Conservation (phyloP, 176 grass and related monocot genomes). For the Triticum dicoccoides region DNA sequence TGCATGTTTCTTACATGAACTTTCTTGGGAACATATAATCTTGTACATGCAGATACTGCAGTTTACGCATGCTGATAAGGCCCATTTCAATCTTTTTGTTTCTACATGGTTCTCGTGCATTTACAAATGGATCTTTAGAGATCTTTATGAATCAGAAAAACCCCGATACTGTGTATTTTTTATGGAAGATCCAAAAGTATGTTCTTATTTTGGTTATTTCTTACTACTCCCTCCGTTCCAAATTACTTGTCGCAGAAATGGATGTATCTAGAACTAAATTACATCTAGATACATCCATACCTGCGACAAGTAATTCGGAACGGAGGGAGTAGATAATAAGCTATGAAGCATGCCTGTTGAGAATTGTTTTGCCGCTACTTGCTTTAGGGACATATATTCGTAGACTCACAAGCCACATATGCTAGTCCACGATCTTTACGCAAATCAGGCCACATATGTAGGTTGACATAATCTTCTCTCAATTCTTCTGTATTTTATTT, state of each 20-base stretch:
- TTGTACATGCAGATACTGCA: neutral
- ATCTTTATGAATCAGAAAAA: neutral
- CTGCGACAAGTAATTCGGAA: no score
- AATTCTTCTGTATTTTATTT: constrained; percentile 14
- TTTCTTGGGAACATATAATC: neutral
- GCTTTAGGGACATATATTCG: neutral
- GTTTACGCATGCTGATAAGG: neutral
- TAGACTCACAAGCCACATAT: neutral
- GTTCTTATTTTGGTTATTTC: neutral
- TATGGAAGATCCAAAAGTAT: neutral
- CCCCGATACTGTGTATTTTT: neutral
- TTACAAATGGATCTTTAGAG: neutral
- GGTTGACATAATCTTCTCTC: neutral
- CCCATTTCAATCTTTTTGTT: neutral
- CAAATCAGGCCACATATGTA: neutral
- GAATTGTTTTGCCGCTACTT: constrained; percentile 3
- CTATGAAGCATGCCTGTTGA: neutral
- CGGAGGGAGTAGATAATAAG: neutral
- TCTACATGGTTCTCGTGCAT: neutral
- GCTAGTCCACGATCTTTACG: neutral
- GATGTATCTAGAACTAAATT: no score
- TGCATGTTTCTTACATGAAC: neutral
- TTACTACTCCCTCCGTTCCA: neutral
- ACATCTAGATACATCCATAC: no score
- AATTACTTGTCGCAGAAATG: no score